These are phyloP conservation scores for Nicotiana benthamiana DNA, from an alignment of 257 asterid species.

Conservation along the genomic window DNA sequence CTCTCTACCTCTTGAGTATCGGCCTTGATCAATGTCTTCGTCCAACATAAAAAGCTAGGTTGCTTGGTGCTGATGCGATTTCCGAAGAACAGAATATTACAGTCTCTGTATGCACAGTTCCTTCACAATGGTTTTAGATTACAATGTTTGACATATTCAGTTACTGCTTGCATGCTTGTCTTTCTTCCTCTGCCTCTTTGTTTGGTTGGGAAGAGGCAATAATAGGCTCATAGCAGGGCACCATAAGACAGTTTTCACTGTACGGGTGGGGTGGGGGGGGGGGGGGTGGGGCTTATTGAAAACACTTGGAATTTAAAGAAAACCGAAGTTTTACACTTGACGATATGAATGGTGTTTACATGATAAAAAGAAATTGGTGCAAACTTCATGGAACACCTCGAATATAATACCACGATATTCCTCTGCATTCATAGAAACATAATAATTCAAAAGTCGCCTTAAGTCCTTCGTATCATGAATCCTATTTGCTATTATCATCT, in stretches of 20 bases:
- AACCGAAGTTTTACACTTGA: neutral
- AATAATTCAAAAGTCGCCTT: constrained; percentile 50
- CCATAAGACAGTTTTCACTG: too few species aligned
- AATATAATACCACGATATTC: constrained; percentile 52
- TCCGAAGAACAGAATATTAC: neutral
- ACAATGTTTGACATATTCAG: neutral
- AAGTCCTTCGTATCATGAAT: constrained; percentile 47
- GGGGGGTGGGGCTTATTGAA: too few species aligned
- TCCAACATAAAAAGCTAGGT: too few species aligned
- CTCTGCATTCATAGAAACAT: constrained; percentile 57
- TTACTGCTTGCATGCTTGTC: neutral
- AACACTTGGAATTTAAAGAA: neutral
- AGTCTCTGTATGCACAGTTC: neutral
- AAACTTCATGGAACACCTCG: constrained; percentile 66
- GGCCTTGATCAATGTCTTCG: too few species aligned
- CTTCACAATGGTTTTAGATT: neutral
- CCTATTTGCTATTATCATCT: constrained; percentile 45
- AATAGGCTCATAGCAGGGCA: too few species aligned
- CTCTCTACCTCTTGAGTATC: too few species aligned
- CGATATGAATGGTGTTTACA: constrained; percentile 19
- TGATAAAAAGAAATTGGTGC: constrained; percentile 42
- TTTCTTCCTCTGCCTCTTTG: neutral
- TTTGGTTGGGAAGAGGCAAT: neutral
- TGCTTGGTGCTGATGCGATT: neutral
- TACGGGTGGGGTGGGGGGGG: too few species aligned